phyloP scores from a whole-genome alignment of 495 filamentous ascomycete species.

The Aspergillus conjunctus region DNA sequence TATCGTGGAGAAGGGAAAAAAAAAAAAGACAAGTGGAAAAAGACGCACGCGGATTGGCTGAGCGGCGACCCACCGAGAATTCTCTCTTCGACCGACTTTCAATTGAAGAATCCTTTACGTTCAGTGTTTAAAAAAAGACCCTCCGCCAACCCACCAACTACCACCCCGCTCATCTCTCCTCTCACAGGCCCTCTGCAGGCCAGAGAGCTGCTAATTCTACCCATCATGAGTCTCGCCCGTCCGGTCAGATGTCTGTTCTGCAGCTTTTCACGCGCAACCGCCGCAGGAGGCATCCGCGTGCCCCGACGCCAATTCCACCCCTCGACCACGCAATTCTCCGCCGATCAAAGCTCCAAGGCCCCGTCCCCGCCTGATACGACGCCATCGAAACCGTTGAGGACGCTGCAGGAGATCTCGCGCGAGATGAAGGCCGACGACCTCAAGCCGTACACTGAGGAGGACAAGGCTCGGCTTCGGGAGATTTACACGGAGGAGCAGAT shows the following conservation, averaged over 20 bases:
- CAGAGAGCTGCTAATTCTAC: slow-evolving; percentile 25
- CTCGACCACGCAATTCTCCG: slow-evolving; percentile 39
- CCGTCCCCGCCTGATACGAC: not conserved
- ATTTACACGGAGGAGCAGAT: slow-evolving; percentile 81
- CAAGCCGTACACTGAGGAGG: slow-evolving; percentile 66
- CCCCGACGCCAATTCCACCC: slow-evolving; percentile 56
- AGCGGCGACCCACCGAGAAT: slow-evolving; percentile 30
- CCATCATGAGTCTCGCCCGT: slow-evolving; percentile 59
- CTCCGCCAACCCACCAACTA: slow-evolving; percentile 8
- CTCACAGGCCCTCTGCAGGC: slow-evolving; percentile 27
- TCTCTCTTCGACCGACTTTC: slow-evolving; percentile 18
- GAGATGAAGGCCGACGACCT: slow-evolving; percentile 49
- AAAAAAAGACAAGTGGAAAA: slow-evolving; percentile 14
- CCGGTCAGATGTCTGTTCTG: slow-evolving; percentile 61
- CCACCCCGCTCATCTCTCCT: slow-evolving; percentile 17
- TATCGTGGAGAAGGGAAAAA: not conserved
- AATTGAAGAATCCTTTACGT: not conserved
- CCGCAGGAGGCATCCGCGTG: slow-evolving; percentile 42
- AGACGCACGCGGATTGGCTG: slow-evolving; percentile 29
- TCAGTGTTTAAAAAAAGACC: not conserved
- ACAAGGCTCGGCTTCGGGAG: slow-evolving; percentile 62
- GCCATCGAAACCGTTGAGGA: slow-evolving; percentile 24
- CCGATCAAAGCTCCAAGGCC: slow-evolving; percentile 33
- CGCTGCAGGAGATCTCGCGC: slow-evolving; percentile 21
- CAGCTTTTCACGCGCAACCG: slow-evolving; percentile 46